A percentile compares a stretch with the other conserved stretches of the same genome.
phyloP scores from a whole-genome alignment of 78 protist genomes.

The Dictyostelium discoideum region DNA sequence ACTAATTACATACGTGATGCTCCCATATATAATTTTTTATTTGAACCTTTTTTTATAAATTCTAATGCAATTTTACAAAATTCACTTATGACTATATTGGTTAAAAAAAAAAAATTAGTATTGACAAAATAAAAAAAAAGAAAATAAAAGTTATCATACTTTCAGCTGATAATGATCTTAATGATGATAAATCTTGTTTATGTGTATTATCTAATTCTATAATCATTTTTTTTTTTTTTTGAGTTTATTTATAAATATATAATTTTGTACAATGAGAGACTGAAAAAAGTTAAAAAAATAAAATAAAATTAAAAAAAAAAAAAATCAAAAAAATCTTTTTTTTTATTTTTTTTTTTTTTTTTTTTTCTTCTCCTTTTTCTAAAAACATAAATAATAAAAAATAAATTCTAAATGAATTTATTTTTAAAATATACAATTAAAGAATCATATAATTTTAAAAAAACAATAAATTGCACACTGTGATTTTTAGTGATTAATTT shows the following conservation, averaged over 20 bases:
- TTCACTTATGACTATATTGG: constrained; percentile 29
- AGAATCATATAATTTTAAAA: too few relatives aligned
- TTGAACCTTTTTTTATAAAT: constrained; percentile 61
- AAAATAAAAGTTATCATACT: neutral
- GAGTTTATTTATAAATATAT: neutral
- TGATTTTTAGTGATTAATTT: too few relatives aligned
- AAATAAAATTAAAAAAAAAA: too few relatives aligned
- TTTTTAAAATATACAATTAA: too few relatives aligned
- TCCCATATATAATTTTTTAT: constrained; percentile 71
- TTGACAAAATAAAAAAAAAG: neutral
- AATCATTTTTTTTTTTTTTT: constrained; percentile 56
- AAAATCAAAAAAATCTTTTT: too few relatives aligned
- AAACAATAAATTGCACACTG: too few relatives aligned
- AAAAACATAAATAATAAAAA: too few relatives aligned
- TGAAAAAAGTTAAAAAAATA: too few relatives aligned
- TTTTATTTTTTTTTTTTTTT: too few relatives aligned
- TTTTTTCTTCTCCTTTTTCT: too few relatives aligned
- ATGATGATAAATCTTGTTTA: constrained; percentile 34
- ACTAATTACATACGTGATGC: constrained; percentile 55
- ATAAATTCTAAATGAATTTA: too few relatives aligned
- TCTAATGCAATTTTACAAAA: constrained; percentile 72
- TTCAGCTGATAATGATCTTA: constrained; percentile 22
- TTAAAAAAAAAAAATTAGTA: neutral
- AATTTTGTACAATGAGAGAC: neutral
- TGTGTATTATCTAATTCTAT: constrained; percentile 53